Evolutionary conservation across 2,329 filamentous ascomycete genomes (phyloP), one percentile per base, ranked within the genome.

Genomic region (Penicillium fuscoglaucum): DNA sequence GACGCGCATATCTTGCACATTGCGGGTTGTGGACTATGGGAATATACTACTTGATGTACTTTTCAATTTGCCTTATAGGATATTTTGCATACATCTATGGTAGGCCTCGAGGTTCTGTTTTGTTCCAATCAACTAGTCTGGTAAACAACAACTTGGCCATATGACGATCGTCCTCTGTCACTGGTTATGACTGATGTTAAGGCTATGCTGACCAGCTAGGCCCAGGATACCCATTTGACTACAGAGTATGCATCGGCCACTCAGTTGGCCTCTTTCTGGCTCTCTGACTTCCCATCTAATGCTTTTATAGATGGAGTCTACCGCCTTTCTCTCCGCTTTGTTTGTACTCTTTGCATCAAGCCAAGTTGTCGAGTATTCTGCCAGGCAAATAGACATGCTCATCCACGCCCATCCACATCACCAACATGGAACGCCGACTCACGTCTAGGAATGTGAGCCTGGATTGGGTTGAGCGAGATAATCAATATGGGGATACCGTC

Each of bases 401-500:
- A 6, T n/a, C 12, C 19, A 7, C 10, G 19, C n/a, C 24, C 19
- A 28, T 24, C 17, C 29, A 28, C 21, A 39, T 3, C 17, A 26
- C 7, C 21, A 45, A 35, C 1, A 57, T 57, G 54, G 54, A 57
- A 44, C 54, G 48, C 40, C 47, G 54, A 5, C n/a, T 31, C 31
- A 52, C 54, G 29, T 57, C 47, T 24, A 45, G 54, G 5, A 40
- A 57, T 10, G 40, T 57, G 31, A 52, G 29, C 13, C 26, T 57
- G 31, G 47, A 52, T n/a, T 57, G 54, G 54, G 13, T 41, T 26
- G 48, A 57, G 19, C 37, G 10, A 41, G 8, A 2, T 15, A 2
- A 44, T 12, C 31, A 29, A 35, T 15, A 15, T 17, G 10, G 9
- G 8, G 93, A 98, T 72, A 80, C 87, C 21, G 82, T 98, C 10